These are phyloP conservation scores for Tulasnella sp. DNA, from an alignment of 768 basidiomycete species.

Conservation along the genomic window DNA sequence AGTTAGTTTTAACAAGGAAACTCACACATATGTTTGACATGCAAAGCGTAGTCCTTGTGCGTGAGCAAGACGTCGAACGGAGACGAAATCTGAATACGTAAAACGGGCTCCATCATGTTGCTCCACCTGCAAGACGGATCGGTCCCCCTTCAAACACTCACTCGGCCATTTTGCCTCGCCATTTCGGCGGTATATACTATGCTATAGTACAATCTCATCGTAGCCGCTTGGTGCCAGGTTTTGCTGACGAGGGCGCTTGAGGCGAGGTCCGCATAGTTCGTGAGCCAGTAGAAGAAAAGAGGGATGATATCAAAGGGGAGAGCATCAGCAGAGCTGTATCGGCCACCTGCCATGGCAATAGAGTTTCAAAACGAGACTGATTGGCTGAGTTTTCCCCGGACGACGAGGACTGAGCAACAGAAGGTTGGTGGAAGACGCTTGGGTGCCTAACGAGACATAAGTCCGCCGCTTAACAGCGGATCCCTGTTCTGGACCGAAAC, in stretches of 20 bases:
- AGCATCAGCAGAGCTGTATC: conserved; percentile 23
- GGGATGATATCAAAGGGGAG: conserved; percentile 24
- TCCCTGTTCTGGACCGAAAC: conserved; percentile 1
- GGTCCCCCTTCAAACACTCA: conserved; percentile 6
- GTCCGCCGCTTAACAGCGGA: background rate
- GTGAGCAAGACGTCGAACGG: conserved; percentile 23
- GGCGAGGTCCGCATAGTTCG: conserved; percentile 16
- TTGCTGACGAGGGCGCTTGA: conserved; percentile 12
- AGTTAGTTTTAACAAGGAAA: background rate
- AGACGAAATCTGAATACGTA: conserved; percentile 23
- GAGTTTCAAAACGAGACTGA: background rate
- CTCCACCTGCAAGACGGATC: background rate
- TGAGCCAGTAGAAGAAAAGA: conserved; percentile 17
- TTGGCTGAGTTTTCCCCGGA: background rate
- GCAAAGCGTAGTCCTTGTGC: conserved; percentile 7
- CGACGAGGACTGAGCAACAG: background rate
- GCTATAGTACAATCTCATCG: background rate
- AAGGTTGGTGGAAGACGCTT: conserved; percentile 2
- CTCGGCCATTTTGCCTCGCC: conserved; percentile 25
- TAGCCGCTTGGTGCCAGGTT: conserved; percentile 16
- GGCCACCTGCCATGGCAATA: background rate
- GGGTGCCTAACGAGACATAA: background rate
- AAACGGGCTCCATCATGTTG: background rate
- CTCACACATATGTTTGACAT: conserved; percentile 23
- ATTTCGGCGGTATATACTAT: conserved; percentile 9